Evolutionary conservation across 306 rosid genomes (phyloP).

Genomic region (Cucumis melo): DNA sequence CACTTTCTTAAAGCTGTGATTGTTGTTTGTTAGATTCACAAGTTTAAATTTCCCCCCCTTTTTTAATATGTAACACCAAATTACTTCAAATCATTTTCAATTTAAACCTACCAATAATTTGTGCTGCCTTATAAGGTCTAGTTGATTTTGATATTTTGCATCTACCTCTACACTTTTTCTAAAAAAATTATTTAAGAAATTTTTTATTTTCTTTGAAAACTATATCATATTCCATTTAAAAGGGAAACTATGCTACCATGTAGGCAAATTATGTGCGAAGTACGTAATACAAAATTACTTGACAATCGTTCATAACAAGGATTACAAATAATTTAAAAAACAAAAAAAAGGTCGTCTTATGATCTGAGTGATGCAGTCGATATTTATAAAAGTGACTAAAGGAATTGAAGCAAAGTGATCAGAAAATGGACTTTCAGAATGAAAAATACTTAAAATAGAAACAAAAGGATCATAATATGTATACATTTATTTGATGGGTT

Average conservation of each 20-base stretch:
- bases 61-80: neutral
- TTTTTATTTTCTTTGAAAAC: neutral
- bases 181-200: no score
- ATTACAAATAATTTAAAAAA: no score
- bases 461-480: no score
- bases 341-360: no score
- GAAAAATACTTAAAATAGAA: no score
- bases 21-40: neutral
- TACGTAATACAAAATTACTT: no score
- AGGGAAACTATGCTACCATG: neutral
- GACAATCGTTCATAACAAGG: no score
- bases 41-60: neutral
- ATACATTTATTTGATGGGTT: no score
- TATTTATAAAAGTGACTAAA: no score
- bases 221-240: neutral
- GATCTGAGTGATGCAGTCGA: no score
- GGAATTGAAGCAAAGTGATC: no score
- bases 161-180: neutral
- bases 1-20: neutral
- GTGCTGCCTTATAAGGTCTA: neutral
- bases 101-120: neutral
- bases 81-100: neutral
- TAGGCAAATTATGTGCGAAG: neutral
- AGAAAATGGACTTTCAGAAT: no score
- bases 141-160: neutral